Evolutionary conservation across 345 rosid genomes (phyloP).

Genomic region (Hibiscus trionum): DNA sequence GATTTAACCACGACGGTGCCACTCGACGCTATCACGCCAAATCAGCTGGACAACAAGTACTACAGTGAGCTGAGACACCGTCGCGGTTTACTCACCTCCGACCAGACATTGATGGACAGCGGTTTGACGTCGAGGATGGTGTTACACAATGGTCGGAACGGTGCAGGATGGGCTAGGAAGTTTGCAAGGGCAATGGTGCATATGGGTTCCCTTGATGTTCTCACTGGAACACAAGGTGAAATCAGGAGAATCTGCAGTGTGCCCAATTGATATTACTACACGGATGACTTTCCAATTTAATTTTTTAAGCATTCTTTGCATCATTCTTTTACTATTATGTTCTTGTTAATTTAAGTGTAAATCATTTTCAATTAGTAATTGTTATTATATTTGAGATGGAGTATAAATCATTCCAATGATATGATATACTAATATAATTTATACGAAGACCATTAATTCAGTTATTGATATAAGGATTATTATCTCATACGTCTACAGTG

Average conservation of each 20-base stretch:
- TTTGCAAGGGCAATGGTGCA: constrained; percentile 8
- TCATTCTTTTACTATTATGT: too few species aligned
- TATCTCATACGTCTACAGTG: too few species aligned
- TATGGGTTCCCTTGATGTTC: constrained; percentile 5
- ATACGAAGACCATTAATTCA: too few species aligned
- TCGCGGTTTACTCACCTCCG: constrained; percentile 35
- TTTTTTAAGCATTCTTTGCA: too few species aligned
- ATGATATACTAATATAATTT: too few species aligned
- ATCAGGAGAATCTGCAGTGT: constrained; percentile 4
- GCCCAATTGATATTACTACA: not conserved
- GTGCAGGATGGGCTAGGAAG: not conserved
- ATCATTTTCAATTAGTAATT: too few species aligned
- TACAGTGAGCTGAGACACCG: constrained; percentile 19
- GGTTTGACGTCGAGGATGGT: constrained; percentile 13
- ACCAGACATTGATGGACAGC: constrained; percentile 25
- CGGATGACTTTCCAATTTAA: too few species aligned
- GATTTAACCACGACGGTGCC: constrained; percentile 19
- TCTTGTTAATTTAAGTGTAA: too few species aligned
- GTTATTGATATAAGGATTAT: too few species aligned
- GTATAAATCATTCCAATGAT: too few species aligned
- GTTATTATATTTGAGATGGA: too few species aligned
- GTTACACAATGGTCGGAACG: not conserved
- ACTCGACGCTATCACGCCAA: constrained; percentile 22
- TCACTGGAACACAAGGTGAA: not conserved
- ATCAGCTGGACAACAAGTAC: constrained; percentile 32